Evolutionary conservation across 441 rosid genomes (phyloP).

Genomic region (Euphorbia celastroides): DNA sequence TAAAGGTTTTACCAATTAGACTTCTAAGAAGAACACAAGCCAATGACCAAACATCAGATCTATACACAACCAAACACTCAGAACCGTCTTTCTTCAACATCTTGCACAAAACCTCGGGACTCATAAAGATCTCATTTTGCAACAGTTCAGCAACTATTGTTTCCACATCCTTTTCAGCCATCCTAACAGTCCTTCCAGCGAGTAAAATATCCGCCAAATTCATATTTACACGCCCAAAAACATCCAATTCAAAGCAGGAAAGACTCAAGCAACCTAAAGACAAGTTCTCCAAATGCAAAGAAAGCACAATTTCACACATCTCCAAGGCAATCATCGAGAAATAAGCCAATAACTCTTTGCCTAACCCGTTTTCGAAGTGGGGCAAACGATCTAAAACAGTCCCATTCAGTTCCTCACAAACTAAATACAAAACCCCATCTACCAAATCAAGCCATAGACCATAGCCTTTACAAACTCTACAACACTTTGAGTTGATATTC

Average conservation of each 20-base stretch:
- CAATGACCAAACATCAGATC: constrained; percentile 74
- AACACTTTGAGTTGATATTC: constrained; percentile 20
- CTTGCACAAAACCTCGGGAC: constrained; percentile 60
- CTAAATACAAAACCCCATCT: constrained; percentile 54
- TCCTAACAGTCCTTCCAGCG: constrained; percentile 37
- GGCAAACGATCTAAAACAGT: constrained; percentile 20
- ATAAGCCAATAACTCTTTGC: constrained; percentile 33
- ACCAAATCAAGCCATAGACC: constrained; percentile 78
- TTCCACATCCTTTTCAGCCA: constrained; percentile 30
- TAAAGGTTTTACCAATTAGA: constrained; percentile 45
- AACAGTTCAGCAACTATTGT: constrained; percentile 29
- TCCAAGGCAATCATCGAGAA: constrained; percentile 60
- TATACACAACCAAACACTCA: constrained; percentile 25
- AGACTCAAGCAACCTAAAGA: constrained; percentile 50
- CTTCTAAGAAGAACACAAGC: constrained; percentile 53
- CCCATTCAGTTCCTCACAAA: constrained; percentile 38
- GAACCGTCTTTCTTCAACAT: constrained; percentile 36
- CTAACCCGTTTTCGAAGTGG: constrained; percentile 22
- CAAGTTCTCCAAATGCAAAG: constrained; percentile 54
- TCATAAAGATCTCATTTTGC: constrained; percentile 35
- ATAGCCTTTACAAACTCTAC: constrained; percentile 38
- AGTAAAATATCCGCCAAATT: constrained; percentile 46
- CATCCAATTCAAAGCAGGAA: constrained; percentile 55
- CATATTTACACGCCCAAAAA: constrained; percentile 50
- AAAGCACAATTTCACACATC: constrained; percentile 58